Conservation (phyloP, 306 rosid genomes). For the Lablab purpureus region DNA sequence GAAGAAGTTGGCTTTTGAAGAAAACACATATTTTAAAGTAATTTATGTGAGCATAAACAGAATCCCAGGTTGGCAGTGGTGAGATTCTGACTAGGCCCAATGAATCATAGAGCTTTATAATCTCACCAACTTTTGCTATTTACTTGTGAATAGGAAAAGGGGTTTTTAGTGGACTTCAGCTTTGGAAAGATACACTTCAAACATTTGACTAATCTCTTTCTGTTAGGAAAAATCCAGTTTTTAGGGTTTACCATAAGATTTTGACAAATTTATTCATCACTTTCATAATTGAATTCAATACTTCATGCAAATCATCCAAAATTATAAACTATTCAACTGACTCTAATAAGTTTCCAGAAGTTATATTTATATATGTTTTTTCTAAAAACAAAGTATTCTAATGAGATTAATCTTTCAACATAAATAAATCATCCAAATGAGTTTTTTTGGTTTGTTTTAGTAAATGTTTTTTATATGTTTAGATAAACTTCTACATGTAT, state of each 20-base stretch:
- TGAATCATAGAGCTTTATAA: slow-evolving; percentile 68
- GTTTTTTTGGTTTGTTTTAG: no score
- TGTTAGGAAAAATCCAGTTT: slow-evolving; percentile 69
- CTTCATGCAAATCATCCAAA: background rate
- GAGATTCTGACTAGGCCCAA: slow-evolving; percentile 95
- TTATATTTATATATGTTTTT: no score
- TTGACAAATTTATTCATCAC: no score
- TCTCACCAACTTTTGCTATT: slow-evolving; percentile 63
- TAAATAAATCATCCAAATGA: no score
- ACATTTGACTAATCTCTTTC: slow-evolving; percentile 50
- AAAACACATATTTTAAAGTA: slow-evolving; percentile 10
- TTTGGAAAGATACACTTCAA: slow-evolving; percentile 69
- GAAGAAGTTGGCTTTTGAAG: slow-evolving; percentile 55
- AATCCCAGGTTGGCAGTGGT: slow-evolving; percentile 90
- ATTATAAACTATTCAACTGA: background rate
- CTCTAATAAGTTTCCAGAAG: no score
- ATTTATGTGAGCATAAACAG: slow-evolving; percentile 57
- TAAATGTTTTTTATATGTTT: no score
- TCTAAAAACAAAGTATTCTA: no score
- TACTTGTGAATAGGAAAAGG: slow-evolving; percentile 49
- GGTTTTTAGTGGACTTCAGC: slow-evolving; percentile 80
- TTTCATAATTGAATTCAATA: no score
- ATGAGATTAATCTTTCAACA: no score
- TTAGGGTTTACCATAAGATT: slow-evolving; percentile 65
- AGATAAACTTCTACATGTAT: no score